A percentile compares a stretch with the other conserved stretches of the same genome.
These are phyloP conservation scores for Emmonsiellopsis sp. DNA, from an alignment of 2,329 filamentous ascomycete species.

Conservation along the genomic window DNA sequence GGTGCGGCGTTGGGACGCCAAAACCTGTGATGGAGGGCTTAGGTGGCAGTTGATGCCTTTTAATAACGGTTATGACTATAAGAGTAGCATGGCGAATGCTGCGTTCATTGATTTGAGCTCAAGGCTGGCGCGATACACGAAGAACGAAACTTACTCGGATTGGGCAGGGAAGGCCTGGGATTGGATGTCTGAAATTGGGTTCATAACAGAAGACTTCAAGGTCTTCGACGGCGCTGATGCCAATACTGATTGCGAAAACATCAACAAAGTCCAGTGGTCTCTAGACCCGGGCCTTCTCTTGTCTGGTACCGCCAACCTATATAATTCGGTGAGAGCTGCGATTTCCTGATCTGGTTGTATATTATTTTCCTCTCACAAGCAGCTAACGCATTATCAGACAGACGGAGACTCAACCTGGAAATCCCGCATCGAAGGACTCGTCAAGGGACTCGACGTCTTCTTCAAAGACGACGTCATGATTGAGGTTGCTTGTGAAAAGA, in stretches of 20 bases:
- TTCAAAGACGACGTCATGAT: slow-evolving; percentile 48
- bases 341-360: neutral
- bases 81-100: slow-evolving; percentile 72
- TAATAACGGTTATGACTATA: slow-evolving; percentile 74
- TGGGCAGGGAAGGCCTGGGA: slow-evolving; percentile 55
- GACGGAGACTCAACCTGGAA: slow-evolving; percentile 15
- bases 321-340: slow-evolving; percentile 29
- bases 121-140: slow-evolving; percentile 57
- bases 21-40: slow-evolving; percentile 60
- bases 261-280: slow-evolving; percentile 56
- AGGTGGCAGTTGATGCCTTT: slow-evolving; percentile 72
- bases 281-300: slow-evolving; percentile 56
- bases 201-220: slow-evolving; percentile 53
- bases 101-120: slow-evolving; percentile 76
- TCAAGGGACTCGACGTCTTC: slow-evolving; percentile 47
- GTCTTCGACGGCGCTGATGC: slow-evolving; percentile 57
- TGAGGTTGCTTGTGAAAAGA: slow-evolving; percentile 58
- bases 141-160: slow-evolving; percentile 54
- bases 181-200: slow-evolving; percentile 46
- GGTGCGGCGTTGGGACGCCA: slow-evolving; percentile 58
- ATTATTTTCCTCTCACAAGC: neutral
- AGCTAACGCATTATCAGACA: slow-evolving; percentile 7
- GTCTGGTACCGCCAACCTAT: slow-evolving; percentile 42
- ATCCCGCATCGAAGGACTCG: slow-evolving; percentile 46
- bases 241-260: slow-evolving; percentile 47